Percentiles rank a stretch among this genome's conserved stretches.
Evolutionary conservation across 805 yeast genomes (phyloP).

Genomic region (Lipomyces mesembrius): DNA sequence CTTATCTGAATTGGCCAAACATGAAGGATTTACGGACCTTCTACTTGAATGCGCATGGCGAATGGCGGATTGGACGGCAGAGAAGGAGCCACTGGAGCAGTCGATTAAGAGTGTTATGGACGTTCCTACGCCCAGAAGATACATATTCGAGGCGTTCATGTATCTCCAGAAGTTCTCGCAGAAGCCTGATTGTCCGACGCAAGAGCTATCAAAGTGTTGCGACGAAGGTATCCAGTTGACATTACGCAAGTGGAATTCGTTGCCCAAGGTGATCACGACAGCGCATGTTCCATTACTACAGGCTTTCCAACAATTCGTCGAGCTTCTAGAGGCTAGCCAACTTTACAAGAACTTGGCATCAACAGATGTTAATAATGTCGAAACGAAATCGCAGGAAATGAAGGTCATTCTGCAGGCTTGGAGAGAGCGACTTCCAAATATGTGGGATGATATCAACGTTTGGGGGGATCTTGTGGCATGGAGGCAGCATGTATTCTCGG

Average conservation of each 20-base stretch:
- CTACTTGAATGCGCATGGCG: constrained; percentile 99
- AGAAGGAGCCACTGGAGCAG: constrained; percentile 90
- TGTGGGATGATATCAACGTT: constrained; percentile 95
- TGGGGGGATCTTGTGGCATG: constrained; percentile 98
- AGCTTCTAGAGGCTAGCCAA: constrained; percentile 95
- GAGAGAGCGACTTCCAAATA: constrained; percentile 95
- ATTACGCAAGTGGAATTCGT: constrained; percentile 86
- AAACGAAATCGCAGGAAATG: constrained; percentile 89
- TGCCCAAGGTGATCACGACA: constrained; percentile 72
- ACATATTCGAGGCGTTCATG: constrained; percentile 91
- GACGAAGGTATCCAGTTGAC: constrained; percentile 97
- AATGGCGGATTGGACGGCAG: constrained; percentile 97
- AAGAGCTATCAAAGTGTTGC: constrained; percentile 81
- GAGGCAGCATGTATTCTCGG: constrained; percentile 98
- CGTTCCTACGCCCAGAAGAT: constrained; percentile 97
- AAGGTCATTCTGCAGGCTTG: constrained; percentile 95
- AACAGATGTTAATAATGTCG: constrained; percentile 90
- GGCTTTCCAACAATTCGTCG: constrained; percentile 96
- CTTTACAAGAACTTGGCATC: constrained; percentile 84
- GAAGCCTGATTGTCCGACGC: constrained; percentile 74
- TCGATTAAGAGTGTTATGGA: constrained; percentile 96
- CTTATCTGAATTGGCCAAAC: constrained; percentile 92
- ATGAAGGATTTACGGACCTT: constrained; percentile 95
- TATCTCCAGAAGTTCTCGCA: constrained; percentile 93
- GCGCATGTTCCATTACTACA: constrained; percentile 91